A percentile compares a stretch with the other conserved stretches of the same genome.
Conservation (phyloP, 176 grass and related monocot species). For the Secale cereale region DNA sequence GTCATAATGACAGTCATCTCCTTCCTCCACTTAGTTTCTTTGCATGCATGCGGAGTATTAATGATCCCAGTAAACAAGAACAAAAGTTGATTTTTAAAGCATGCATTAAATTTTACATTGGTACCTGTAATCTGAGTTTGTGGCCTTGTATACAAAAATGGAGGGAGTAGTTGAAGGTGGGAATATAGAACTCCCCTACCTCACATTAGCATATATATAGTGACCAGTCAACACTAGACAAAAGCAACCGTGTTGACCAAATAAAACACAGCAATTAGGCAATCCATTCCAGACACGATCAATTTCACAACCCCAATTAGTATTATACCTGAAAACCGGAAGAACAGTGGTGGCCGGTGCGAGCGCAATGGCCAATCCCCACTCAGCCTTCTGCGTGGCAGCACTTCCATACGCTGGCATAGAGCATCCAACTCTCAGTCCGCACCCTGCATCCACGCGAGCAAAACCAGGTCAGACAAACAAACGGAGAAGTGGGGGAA, state of each 20-base stretch:
- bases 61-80: no score
- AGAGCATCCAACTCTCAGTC: constrained; percentile 26
- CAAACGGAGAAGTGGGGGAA: background rate
- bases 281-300: background rate
- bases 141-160: no score
- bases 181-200: background rate
- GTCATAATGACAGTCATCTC: no score
- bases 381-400: constrained; percentile 23
- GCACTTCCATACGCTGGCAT: constrained; percentile 6
- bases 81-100: no score
- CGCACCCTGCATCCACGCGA: constrained; percentile 17
- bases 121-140: no score
- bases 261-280: background rate
- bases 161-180: no score
- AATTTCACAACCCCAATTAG: background rate
- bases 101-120: no score
- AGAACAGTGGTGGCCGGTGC: background rate
- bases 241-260: constrained; percentile 13
- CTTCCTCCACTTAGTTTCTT: no score
- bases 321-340: constrained; percentile 45
- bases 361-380: constrained; percentile 25
- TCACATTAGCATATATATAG: background rate
- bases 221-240: constrained; percentile 2
- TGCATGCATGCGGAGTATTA: no score
- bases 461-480: background rate